Evolutionary conservation across 192 early-diverging fungal species (phyloP).

Genomic region (Podila minutissima): DNA sequence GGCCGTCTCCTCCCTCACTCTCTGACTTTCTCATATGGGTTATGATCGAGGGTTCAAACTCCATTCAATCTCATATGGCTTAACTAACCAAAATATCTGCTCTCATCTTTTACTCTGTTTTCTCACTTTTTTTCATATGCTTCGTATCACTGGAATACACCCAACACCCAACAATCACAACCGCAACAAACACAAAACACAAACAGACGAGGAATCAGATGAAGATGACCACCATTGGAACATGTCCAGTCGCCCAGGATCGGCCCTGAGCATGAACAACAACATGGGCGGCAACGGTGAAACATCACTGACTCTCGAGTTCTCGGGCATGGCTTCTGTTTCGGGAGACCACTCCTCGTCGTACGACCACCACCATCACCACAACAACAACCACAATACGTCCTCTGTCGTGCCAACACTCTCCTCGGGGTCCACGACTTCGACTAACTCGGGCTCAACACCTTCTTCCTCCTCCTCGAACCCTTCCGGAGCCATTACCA

Average conservation of each 20-base stretch:
- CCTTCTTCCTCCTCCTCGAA: neutral
- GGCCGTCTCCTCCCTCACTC: too few species aligned
- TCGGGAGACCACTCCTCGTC: slow-evolving; percentile 10
- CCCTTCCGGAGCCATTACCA: neutral
- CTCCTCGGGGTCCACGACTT: too few species aligned
- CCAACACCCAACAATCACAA: too few species aligned
- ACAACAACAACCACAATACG: neutral
- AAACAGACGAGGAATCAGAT: slow-evolving; percentile 21
- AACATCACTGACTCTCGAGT: slow-evolving; percentile 32
- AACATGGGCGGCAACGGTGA: slow-evolving; percentile 27
- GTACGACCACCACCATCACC: neutral
- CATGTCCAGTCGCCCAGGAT: slow-evolving; percentile 28
- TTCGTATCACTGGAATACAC: too few species aligned
- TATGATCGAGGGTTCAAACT: too few species aligned
- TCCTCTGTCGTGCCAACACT: neutral
- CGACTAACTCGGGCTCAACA: too few species aligned
- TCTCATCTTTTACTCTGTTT: too few species aligned
- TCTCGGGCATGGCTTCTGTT: slow-evolving; percentile 23
- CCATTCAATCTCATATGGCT: too few species aligned
- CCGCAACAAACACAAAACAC: too few species aligned
- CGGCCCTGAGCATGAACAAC: slow-evolving; percentile 33
- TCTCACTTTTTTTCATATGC: too few species aligned
- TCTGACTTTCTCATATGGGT: too few species aligned
- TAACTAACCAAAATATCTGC: too few species aligned
- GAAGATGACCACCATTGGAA: slow-evolving; percentile 26